These are phyloP conservation scores for Coemansia sp. DNA, from an alignment of 192 early-diverging fungal genomes.

Conservation along the genomic window DNA sequence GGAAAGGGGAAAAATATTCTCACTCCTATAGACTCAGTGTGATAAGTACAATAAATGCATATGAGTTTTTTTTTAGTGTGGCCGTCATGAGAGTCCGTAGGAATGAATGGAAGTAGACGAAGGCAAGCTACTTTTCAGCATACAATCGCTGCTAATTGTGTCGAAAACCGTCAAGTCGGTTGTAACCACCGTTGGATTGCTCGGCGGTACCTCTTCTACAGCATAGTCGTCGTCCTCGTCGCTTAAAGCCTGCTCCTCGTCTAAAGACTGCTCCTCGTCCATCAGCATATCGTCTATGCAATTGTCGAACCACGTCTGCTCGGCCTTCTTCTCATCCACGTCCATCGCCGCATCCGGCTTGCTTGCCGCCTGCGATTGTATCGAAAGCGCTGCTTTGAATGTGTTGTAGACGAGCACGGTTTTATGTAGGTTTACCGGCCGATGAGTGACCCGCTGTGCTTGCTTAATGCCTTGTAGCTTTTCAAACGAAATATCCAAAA, in stretches of 20 bases:
- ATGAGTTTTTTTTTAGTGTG: neutral
- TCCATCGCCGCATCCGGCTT: constrained; percentile 12
- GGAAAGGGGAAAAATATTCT: too few relatives aligned
- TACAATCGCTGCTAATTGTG: neutral
- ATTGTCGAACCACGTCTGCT: constrained; percentile 53
- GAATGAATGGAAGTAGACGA: constrained; percentile 2
- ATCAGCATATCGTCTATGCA: constrained; percentile 44
- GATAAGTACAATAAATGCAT: constrained; percentile 12
- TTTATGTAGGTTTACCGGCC: constrained; percentile 35
- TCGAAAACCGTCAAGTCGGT: neutral
- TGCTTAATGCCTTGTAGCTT: constrained; percentile 43
- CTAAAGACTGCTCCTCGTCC: constrained; percentile 13
- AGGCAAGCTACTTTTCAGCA: constrained; percentile 28
- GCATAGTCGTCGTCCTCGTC: constrained; percentile 11
- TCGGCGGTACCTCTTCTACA: neutral
- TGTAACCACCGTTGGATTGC: constrained; percentile 7
- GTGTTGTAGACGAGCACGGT: constrained; percentile 51
- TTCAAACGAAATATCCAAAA: constrained; percentile 34
- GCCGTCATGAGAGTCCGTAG: too few relatives aligned
- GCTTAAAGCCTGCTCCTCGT: constrained; percentile 10
- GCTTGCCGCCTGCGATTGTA: neutral
- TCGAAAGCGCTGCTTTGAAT: constrained; percentile 22
- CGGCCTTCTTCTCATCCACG: constrained; percentile 18
- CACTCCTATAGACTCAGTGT: too few relatives aligned
- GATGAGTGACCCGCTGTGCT: constrained; percentile 28